Evolutionary conservation across 371 early-diverging fungal species (phyloP).

Genomic region (Amoeboaphelidium protococcarum): DNA sequence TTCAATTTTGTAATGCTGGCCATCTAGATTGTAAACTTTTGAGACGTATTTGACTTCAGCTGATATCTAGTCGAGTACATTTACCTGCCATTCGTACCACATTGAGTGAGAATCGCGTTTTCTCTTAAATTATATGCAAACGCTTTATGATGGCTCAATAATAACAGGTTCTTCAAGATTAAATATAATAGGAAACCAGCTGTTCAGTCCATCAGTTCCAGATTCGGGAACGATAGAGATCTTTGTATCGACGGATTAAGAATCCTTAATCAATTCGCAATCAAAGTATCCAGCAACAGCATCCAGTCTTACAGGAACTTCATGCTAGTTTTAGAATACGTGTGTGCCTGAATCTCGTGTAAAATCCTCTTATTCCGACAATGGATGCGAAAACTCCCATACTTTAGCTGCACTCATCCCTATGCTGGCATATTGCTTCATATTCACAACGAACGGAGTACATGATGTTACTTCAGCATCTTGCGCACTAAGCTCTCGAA

Average conservation of each 20-base stretch:
- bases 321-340: too few species aligned
- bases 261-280: too few species aligned
- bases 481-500: conserved; percentile 11
- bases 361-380: neutral
- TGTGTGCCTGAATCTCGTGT: neutral
- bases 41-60: neutral
- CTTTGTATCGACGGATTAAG: too few species aligned
- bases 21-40: neutral
- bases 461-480: conserved; percentile 38
- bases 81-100: neutral
- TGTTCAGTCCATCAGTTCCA: too few species aligned
- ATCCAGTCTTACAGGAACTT: too few species aligned
- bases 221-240: too few species aligned
- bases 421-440: neutral
- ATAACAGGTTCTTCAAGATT: too few species aligned
- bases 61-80: neutral
- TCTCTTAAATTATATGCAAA: too few species aligned
- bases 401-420: neutral
- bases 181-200: too few species aligned
- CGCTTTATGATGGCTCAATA: too few species aligned
- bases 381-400: neutral
- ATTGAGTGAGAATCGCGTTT: too few species aligned
- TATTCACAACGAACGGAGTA: conserved; percentile 73
- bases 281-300: too few species aligned
- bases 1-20: neutral